A percentile compares a stretch with the other conserved stretches of the same genome.
Conservation (phyloP, 2,329 filamentous ascomycete species). For the Tothia fuscella region DNA sequence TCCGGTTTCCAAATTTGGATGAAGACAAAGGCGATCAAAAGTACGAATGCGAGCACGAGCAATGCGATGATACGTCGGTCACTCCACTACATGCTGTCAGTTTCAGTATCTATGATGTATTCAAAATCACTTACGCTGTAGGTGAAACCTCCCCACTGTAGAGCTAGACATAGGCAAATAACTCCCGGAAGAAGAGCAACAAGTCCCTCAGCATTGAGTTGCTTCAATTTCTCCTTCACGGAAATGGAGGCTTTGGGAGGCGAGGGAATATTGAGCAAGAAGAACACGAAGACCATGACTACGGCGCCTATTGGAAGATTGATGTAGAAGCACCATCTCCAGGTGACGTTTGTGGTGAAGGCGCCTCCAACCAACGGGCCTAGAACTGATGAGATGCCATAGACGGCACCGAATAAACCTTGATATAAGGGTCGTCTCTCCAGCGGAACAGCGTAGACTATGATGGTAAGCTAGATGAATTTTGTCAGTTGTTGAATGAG, state of each 20-base stretch:
- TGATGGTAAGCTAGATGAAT: not conserved
- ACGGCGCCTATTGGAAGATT: conserved; percentile 17
- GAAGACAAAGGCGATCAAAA: conserved; percentile 13
- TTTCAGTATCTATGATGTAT: too few relatives aligned
- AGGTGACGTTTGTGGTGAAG: conserved; percentile 9
- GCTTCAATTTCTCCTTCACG: conserved; percentile 34
- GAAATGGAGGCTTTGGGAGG: conserved; percentile 11
- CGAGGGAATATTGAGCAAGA: conserved; percentile 13
- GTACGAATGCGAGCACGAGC: conserved; percentile 9
- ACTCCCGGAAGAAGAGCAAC: conserved; percentile 20
- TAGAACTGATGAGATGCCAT: conserved; percentile 27
- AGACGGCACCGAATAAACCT: conserved; percentile 26
- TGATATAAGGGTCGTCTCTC: conserved; percentile 5
- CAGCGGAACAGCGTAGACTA: conserved; percentile 10
- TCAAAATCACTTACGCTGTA: too few relatives aligned
- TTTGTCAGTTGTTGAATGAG: not conserved
- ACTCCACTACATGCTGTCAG: too few relatives aligned
- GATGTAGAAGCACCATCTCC: conserved; percentile 18
- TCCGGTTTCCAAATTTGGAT: conserved; percentile 15
- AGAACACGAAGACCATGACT: conserved; percentile 13
- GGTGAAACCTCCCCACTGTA: conserved; percentile 24
- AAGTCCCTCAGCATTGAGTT: conserved; percentile 31
- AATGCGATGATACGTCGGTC: conserved; percentile 12
- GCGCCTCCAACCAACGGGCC: conserved; percentile 25
- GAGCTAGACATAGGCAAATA: conserved; percentile 22